Base-by-base conservation (phyloP, 192 early-diverging fungal genomes). In the Anaeromyces robustus region DNA sequence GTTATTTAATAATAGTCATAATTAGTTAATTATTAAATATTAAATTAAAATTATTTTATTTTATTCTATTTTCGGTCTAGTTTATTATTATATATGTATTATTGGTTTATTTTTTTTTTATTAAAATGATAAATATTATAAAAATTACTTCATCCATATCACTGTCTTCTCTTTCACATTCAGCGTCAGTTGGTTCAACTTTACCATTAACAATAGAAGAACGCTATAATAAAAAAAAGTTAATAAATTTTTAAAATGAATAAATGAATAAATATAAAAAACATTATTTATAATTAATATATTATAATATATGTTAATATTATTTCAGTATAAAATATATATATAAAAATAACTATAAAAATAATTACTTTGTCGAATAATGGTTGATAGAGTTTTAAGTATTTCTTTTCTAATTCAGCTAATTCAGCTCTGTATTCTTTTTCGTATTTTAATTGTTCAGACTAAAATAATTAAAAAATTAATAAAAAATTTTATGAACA, bases 331-430 rank as follows among this genome's bases (percentile, higher is more conserved):
- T n/a, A n/a, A n/a, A n/a, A n/a, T 28, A 2, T 30, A 29, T 30
- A 80, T 41, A 79, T 92, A 28, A 82, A 39, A 30, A 34, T 29
- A 43, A 16, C 13, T 5, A 29, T 32, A 52, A 29, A 77, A 29
- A 29, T 17, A 29, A 59, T 17, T 78, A 89, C 88, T 84, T 89
- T 78, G 82, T 94, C 92, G 85, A 96, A 98, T 32, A 98, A 86
- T 31, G 98, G 97, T 81, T 91, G 89, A 85, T 97, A 95, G 83
- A 92, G 84, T 59, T 86, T 86, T 52, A 91, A 90, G 87, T 96
- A 99, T 85, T 98, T 98, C 90, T 98, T 98, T 87, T 99, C 98
- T 32, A 99, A 87, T 59, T 89, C 95, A 32, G 95, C 86, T 81
- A 99, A 92, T 88, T 99, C 97, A 84, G 95, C 92, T 80, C 94